A percentile compares a stretch with the other conserved stretches of the same genome.
Evolutionary conservation across 176 grass and related monocot genomes (phyloP).

Genomic region (Alopecurus myosuroides): DNA sequence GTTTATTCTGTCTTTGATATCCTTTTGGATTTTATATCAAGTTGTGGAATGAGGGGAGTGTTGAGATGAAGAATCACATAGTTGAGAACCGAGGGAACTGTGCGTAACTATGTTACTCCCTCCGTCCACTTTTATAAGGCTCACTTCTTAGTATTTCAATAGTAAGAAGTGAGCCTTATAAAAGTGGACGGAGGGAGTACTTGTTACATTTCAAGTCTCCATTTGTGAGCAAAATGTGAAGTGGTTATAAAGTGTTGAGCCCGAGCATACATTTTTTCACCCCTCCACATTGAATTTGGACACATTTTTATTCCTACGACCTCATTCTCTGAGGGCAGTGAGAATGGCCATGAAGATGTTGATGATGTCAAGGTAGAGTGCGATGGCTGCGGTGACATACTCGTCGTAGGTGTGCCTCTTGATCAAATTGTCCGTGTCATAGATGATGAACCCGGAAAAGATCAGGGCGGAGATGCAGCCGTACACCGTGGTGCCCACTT

Average conservation of each 20-base stretch:
- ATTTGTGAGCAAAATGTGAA: no score
- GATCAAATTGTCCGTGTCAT: slow-evolving; percentile 62
- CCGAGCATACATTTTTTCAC: not conserved
- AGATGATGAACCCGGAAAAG: slow-evolving; percentile 61
- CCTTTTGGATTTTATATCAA: not conserved
- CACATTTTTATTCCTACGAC: not conserved
- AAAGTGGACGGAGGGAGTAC: no score
- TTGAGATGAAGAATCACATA: not conserved
- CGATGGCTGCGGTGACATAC: slow-evolving; percentile 46
- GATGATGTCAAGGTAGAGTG: slow-evolving; percentile 53
- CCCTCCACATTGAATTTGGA: not conserved
- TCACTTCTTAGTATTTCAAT: no score
- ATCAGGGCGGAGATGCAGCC: slow-evolving; percentile 44
- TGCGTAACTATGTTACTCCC: no score
- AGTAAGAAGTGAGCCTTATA: no score
- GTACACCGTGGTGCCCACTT: slow-evolving; percentile 29
- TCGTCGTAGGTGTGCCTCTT: slow-evolving; percentile 55
- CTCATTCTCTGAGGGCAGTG: slow-evolving; percentile 12
- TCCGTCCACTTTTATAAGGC: no score
- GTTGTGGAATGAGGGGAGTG: not conserved
- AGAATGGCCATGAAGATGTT: slow-evolving; percentile 56
- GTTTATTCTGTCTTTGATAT: not conserved
- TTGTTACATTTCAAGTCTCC: no score
- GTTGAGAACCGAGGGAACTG: not conserved
- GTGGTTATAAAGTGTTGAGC: not conserved